A percentile compares a stretch with the other conserved stretches of the same genome.
Evolutionary conservation across 2,329 filamentous ascomycete species (phyloP).

Genomic region (Phoma sp.): DNA sequence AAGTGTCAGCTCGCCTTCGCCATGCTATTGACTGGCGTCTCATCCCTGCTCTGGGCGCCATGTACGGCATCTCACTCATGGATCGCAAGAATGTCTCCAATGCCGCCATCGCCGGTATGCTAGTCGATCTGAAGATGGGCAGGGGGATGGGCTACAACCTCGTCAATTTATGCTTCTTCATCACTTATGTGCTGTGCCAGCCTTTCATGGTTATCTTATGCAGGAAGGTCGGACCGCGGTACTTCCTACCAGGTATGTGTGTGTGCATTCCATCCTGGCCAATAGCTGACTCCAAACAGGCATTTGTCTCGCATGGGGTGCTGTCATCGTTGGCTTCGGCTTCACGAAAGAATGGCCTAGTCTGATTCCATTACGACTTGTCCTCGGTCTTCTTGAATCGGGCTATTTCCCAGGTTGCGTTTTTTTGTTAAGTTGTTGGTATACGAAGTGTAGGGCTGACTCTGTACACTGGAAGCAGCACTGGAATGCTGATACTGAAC

Average conservation of each 20-base stretch:
- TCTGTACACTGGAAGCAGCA: neutral
- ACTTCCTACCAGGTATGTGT: slow-evolving; percentile 24
- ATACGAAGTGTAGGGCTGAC: slow-evolving; percentile 29
- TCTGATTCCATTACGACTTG: slow-evolving; percentile 25
- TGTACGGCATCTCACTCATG: slow-evolving; percentile 36
- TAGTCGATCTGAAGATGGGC: slow-evolving; percentile 26
- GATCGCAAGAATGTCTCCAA: slow-evolving; percentile 37
- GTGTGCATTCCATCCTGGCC: rapidly evolving
- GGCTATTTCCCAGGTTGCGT: slow-evolving; percentile 34
- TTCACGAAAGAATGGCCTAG: slow-evolving; percentile 32
- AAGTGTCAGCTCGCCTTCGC: slow-evolving; percentile 26
- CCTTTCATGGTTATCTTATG: slow-evolving; percentile 31
- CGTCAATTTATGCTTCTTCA: slow-evolving; percentile 37
- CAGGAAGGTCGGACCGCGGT: slow-evolving; percentile 29
- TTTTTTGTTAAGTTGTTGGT: slow-evolving; percentile 31
- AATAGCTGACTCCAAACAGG: neutral
- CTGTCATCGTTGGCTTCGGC: slow-evolving; percentile 33
- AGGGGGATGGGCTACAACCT: slow-evolving; percentile 29
- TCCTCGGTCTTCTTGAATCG: slow-evolving; percentile 27
- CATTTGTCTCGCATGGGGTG: slow-evolving; percentile 30
- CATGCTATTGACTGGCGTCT: slow-evolving; percentile 35
- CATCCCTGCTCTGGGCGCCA: slow-evolving; percentile 30
- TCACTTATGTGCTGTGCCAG: slow-evolving; percentile 34
- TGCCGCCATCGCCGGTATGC: slow-evolving; percentile 37
- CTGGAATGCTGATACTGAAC: neutral